Evolutionary conservation across 169 alveolate species (phyloP).

Genomic region (Besnoitia besnoiti): DNA sequence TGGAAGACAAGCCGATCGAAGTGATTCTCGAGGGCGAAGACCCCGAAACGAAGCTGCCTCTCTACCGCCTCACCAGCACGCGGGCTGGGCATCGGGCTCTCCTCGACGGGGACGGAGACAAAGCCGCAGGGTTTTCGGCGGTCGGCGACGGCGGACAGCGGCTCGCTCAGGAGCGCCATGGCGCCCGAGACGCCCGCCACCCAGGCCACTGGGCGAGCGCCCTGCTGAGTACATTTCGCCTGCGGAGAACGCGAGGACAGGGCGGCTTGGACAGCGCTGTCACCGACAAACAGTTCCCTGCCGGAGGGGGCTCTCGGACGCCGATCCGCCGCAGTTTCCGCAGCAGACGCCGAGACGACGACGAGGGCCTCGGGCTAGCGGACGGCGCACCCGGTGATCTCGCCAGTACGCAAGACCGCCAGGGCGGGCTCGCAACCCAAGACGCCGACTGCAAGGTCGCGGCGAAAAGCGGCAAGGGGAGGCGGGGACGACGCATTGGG

Average conservation of each 20-base stretch:
- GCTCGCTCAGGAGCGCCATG: neutral
- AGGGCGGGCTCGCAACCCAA: neutral
- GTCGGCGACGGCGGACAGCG: neutral
- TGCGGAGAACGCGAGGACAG: neutral
- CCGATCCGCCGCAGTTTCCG: neutral
- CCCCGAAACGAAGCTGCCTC: constrained; percentile 9
- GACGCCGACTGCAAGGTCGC: no score
- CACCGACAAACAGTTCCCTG: neutral
- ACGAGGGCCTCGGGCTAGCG: neutral
- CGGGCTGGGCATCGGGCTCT: neutral
- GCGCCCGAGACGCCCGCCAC: neutral
- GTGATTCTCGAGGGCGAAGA: constrained; percentile 41
- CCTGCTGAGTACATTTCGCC: neutral
- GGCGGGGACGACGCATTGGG: neutral
- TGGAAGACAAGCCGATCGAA: neutral
- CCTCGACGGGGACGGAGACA: neutral
- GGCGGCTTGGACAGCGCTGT: neutral
- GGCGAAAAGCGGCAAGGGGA: neutral
- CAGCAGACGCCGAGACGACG: neutral
- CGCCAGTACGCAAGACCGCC: neutral
- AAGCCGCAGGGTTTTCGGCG: neutral
- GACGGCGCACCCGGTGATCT: neutral
- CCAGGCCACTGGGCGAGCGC: neutral
- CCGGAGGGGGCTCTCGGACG: neutral
- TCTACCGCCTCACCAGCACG: constrained; percentile 16